Base-by-base conservation (phyloP, 2,329 filamentous ascomycete genomes). In the Drechslerella dactyloides region DNA sequence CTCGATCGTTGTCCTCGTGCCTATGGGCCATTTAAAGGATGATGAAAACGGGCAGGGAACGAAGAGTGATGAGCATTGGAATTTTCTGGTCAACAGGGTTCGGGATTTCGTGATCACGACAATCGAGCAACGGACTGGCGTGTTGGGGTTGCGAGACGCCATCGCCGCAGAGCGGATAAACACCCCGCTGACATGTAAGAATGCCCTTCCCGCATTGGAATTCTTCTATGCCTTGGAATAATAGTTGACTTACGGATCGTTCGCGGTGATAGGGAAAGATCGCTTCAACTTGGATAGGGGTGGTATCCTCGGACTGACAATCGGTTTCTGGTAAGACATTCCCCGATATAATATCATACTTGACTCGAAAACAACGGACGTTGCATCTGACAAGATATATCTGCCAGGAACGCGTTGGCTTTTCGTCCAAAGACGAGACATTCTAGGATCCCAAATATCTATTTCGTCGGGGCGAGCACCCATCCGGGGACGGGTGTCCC, bases 401-500 rank as follows among this genome's bases (percentile, higher is more conserved):
- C 46, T 17, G 30, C 40, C 17, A 70, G 66, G 81, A 90, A 90
- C 76, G 87, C 90, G 13, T 82, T 90, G 0, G 83, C 83, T 35
- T 90, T 90, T 81, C 81, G 88, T 0, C 88, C 88, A 0, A 81
- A 82, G 44, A 89, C 86, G 0, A 81, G 81, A 74, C 81, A 87
- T 33, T 75, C 80, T 2, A 82, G 81, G 3, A 80, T 87, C 17
- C 74, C 80, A 11, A 80, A 81, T 1, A 78, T 87, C 23, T 90
- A 90, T 77, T 91, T 91, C 76, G 89, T 91, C 0, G 89, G 89
- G 35, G 89, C 89, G 0, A 89, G 86, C 76, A 89, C 89, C 19
- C 89, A 92, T 80, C 89, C 89, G 0, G 89, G 89, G 1, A 91
- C 89, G 0, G 89, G 89, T 0, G 89, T 91, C 19, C 89, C 89